Evolutionary conservation across 768 basidiomycete species (phyloP).

Genomic region (Gymnopilus junonius): DNA sequence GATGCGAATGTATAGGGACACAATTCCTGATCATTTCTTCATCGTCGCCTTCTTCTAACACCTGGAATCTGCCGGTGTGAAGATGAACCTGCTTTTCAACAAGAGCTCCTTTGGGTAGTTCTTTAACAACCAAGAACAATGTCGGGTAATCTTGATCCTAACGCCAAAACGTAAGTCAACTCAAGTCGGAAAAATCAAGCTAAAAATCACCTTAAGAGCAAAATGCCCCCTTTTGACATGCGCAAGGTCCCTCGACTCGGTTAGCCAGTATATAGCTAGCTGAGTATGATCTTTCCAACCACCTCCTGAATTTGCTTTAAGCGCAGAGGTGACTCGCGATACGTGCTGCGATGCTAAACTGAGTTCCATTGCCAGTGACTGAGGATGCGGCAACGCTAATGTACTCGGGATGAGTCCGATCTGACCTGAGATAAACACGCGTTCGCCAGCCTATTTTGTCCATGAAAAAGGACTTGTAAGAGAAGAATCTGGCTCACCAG

Average conservation of each 20-base stretch:
- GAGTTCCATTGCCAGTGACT: constrained; percentile 62
- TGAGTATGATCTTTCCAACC: constrained; percentile 69
- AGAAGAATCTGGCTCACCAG: constrained; percentile 50
- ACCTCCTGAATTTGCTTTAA: constrained; percentile 57
- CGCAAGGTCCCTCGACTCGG: constrained; percentile 38
- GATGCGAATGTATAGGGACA: constrained; percentile 43
- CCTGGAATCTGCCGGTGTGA: constrained; percentile 65
- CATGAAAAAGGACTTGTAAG: background rate
- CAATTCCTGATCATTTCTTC: constrained; percentile 38
- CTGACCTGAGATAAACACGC: constrained; percentile 92
- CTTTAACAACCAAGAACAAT: constrained; percentile 64
- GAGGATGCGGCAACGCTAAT: constrained; percentile 66
- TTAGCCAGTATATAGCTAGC: constrained; percentile 76
- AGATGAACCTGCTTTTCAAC: constrained; percentile 78
- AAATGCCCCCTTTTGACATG: constrained; percentile 46
- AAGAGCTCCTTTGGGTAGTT: constrained; percentile 72
- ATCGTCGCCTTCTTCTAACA: constrained; percentile 53
- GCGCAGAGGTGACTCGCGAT: constrained; percentile 62
- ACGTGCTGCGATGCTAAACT: constrained; percentile 85
- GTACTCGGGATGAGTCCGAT: constrained; percentile 86
- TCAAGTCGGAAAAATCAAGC: background rate
- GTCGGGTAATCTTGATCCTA: constrained; percentile 35
- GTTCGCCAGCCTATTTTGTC: constrained; percentile 78
- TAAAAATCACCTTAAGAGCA: constrained; percentile 21
- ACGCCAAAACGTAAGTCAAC: constrained; percentile 1